A percentile compares a stretch with the other conserved stretches of the same genome.
Evolutionary conservation across 2,329 filamentous ascomycete species (phyloP).

Genomic region (Phialophora chinensis): DNA sequence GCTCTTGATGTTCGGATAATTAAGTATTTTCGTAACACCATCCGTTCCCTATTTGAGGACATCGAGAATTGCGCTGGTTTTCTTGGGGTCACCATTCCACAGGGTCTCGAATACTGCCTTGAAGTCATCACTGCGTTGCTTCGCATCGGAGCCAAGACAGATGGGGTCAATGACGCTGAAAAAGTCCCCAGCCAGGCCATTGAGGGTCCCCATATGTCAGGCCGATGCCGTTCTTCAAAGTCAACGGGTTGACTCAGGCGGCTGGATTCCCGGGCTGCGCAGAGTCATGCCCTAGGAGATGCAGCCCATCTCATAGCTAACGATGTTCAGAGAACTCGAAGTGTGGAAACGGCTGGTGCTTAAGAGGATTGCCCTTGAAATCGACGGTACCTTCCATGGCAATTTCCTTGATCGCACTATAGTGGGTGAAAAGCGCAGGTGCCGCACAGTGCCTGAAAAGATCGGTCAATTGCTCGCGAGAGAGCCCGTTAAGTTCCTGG

Average conservation of each 20-base stretch:
- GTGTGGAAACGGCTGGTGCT: not conserved
- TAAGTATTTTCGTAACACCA: not conserved
- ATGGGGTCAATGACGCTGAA: not conserved
- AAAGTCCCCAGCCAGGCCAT: constrained; percentile 4
- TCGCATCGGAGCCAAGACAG: not conserved
- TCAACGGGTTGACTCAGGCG: constrained; percentile 1
- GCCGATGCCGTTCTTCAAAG: not conserved
- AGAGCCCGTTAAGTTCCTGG: not conserved
- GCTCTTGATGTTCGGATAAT: not conserved
- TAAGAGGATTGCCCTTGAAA: not conserved
- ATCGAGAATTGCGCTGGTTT: not conserved
- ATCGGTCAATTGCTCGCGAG: constrained; percentile 2
- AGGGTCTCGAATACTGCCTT: constrained; percentile 1
- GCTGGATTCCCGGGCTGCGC: not conserved
- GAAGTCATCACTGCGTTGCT: not conserved
- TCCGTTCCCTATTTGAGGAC: not conserved
- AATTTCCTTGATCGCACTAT: not conserved
- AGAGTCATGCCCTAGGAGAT: not conserved
- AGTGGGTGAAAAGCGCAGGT: not conserved
- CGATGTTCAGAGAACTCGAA: constrained; percentile 5
- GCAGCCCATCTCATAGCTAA: not conserved
- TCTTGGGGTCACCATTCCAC: constrained; percentile 3
- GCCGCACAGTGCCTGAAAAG: constrained; percentile 4
- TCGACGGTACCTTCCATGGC: not conserved
- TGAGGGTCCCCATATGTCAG: constrained; percentile 4